These are phyloP conservation scores for Tolypocladium album DNA, from an alignment of 2,329 filamentous ascomycete genomes.

Conservation along the genomic window DNA sequence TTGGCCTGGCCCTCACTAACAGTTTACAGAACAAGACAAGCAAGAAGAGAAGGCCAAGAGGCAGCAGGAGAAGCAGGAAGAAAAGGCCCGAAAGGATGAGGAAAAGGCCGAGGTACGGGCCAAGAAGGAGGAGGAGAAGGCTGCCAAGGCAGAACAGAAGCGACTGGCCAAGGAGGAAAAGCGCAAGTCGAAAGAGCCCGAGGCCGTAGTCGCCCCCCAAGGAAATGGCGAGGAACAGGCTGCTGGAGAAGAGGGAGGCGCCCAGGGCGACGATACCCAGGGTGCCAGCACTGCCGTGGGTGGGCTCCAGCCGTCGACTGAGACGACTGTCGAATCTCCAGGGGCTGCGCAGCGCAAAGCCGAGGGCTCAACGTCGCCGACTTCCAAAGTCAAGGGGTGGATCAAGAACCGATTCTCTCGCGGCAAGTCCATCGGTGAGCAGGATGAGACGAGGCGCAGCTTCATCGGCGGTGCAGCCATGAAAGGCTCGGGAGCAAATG, in stretches of 20 bases:
- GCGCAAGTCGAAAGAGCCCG: constrained; percentile 25
- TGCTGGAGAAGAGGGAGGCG: constrained; percentile 5
- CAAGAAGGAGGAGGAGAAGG: constrained; percentile 41
- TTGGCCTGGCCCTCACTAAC: constrained; percentile 6
- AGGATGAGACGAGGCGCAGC: constrained; percentile 22
- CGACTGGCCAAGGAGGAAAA: constrained; percentile 39
- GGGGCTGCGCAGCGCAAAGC: constrained; percentile 4
- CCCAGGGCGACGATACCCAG: constrained; percentile 2
- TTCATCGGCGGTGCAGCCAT: constrained; percentile 43
- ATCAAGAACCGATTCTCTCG: constrained; percentile 42
- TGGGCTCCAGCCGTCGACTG: neutral
- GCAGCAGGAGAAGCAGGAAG: constrained; percentile 31
- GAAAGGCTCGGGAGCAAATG: constrained; percentile 29
- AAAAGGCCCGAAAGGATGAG: constrained; percentile 14
- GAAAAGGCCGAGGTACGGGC: constrained; percentile 20
- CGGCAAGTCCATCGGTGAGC: constrained; percentile 27
- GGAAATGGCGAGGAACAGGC: constrained; percentile 5
- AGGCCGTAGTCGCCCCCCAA: constrained; percentile 7
- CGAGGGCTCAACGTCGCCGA: constrained; percentile 17
- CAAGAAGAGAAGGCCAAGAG: constrained; percentile 21
- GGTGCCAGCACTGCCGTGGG: neutral
- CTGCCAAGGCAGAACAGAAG: constrained; percentile 42
- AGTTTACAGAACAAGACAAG: constrained; percentile 31
- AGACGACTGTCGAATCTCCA: constrained; percentile 2
- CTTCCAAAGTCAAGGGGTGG: constrained; percentile 40